phyloP scores from a whole-genome alignment of 192 early-diverging fungal genomes.

The Coemansia sp. region DNA sequence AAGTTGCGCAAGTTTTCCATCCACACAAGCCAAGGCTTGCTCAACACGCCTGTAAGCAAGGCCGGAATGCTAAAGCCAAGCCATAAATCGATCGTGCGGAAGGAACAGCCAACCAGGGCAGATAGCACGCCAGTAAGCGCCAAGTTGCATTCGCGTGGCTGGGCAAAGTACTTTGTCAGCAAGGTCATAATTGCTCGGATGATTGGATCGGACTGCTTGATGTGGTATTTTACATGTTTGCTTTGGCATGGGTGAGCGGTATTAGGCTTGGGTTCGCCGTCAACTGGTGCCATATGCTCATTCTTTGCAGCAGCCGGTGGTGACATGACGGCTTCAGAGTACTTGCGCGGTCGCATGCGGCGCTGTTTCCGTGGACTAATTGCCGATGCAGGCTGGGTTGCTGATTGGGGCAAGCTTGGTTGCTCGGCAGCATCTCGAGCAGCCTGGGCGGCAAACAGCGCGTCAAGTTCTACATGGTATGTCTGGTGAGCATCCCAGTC shows the following conservation, averaged over 20 bases:
- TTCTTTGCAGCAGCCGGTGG: not conserved
- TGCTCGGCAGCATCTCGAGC: conserved; percentile 16
- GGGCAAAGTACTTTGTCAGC: conserved; percentile 78
- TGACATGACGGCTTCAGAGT: conserved; percentile 42
- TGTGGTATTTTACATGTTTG: conserved; percentile 31
- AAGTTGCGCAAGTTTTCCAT: conserved; percentile 51
- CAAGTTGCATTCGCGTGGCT: conserved; percentile 85
- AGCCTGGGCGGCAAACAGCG: conserved; percentile 38
- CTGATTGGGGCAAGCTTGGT: not conserved
- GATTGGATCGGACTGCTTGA: conserved; percentile 61
- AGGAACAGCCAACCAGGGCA: conserved; percentile 75
- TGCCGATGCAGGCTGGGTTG: conserved; percentile 10
- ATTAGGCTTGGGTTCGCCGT: not conserved
- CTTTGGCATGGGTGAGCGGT: not conserved
- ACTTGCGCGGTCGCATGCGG: conserved; percentile 47
- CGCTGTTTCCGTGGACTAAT: conserved; percentile 26
- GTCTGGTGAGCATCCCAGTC: conserved; percentile 48
- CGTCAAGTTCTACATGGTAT: conserved; percentile 46
- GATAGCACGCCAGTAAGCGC: conserved; percentile 87
- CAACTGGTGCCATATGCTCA: not conserved
- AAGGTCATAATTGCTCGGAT: conserved; percentile 65
- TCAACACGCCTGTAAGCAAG: conserved; percentile 44
- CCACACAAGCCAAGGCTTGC: conserved; percentile 45
- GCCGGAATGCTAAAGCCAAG: conserved; percentile 58
- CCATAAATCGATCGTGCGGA: conserved; percentile 67